These are phyloP conservation scores for Ogataea nitratoaversa DNA, from an alignment of 805 yeast species.

Conservation along the genomic window DNA sequence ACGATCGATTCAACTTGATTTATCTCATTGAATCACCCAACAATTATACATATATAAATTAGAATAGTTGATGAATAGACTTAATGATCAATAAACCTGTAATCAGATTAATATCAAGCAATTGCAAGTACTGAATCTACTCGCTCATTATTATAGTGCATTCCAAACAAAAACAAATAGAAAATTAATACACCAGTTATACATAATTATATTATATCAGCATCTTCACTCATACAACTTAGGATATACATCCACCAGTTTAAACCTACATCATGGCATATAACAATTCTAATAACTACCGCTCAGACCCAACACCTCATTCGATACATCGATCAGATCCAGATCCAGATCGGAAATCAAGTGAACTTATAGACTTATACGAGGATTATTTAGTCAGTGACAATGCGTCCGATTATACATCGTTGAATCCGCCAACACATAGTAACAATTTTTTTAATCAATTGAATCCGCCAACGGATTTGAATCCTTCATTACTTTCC, in stretches of 20 bases:
- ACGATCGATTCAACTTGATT: no score
- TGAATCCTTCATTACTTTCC: neutral
- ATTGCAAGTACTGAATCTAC: no score
- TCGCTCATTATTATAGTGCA: no score
- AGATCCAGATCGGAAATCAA: neutral
- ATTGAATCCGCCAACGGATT: neutral
- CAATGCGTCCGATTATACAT: neutral
- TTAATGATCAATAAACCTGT: no score
- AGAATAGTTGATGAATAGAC: no score
- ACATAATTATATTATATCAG: no score
- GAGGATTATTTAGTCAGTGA: conserved; percentile 24
- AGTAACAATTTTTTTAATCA: neutral
- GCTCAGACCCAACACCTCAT: neutral
- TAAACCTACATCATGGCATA: neutral
- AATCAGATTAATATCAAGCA: no score
- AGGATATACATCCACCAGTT: neutral
- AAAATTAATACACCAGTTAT: no score
- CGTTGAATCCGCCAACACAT: neutral
- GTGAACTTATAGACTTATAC: conserved; percentile 24
- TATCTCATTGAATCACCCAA: no score
- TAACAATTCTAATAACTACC: neutral
- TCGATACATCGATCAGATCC: conserved; percentile 2
- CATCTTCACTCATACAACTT: no score
- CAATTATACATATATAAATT: no score
- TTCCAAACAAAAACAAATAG: no score